Evolutionary conservation across 345 rosid genomes (phyloP), one percentile per base, ranked within the genome.

Genomic region (Salix udensis): DNA sequence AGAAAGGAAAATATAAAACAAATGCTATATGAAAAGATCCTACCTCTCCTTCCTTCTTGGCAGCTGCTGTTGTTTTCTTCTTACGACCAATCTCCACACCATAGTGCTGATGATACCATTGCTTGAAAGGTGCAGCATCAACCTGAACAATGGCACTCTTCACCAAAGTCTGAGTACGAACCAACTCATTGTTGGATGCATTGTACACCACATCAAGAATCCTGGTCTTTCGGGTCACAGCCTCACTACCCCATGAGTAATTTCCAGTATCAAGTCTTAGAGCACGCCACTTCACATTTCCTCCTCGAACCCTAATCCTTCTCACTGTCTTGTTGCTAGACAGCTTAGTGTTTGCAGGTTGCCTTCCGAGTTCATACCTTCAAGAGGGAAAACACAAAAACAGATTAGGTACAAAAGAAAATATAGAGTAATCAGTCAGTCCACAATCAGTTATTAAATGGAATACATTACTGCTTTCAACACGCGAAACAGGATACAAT

Each of bases 41-140:
- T 66, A 80, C 83, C 83, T 80, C 83, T 71, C 79, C 83, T 44
- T 80, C 83, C 74, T 80, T 80, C 65, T 80, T 80, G 40, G 79
- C 34, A 72, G 34, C 48, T 31, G 40, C 40, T 7, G 71, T 21
- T 18, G 70, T n/a, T 55, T 75, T 80, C 79, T 80, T 80, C 79
- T 80, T 80, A 68, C 82, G 79, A 30, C 82, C 82, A 48, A 80
- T 71, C 30, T 80, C 82, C 66, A 80, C 75, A 26, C 76, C 82
- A 79, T 79, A 79, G 70, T 79, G 82, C 70, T 79, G 82, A 34
- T 74, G 82, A 69, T 79, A 79, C 82, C 82, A 80, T 73, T 80
- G 82, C 73, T 80, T 80, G 72, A 80, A 80, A 70, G 82, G 82
- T 50, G 79, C 79, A 14, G 82, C 82, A 75, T 80, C 82, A 70